A percentile compares a stretch with the other conserved stretches of the same genome.
phyloP scores from a whole-genome alignment of 345 rosid species.

The Camelina hispida region DNA sequence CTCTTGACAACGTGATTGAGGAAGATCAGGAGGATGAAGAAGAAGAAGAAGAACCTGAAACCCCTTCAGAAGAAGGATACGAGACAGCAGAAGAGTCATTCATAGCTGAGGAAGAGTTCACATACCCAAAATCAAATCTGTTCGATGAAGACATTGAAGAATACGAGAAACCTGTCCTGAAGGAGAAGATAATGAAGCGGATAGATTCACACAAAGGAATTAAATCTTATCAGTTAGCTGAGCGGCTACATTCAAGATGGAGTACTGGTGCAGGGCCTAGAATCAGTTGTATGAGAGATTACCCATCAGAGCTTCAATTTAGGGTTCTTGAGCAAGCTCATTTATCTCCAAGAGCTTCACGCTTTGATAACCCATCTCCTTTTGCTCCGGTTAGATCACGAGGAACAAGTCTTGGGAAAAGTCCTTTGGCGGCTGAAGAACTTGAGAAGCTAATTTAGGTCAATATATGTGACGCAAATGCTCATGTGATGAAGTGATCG shows the following conservation, averaged over 20 bases:
- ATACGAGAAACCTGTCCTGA: slow-evolving; percentile 57
- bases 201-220: slow-evolving; percentile 80
- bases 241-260: slow-evolving; percentile 79
- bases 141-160: slow-evolving; percentile 64
- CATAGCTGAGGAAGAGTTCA: slow-evolving; percentile 73
- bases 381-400: slow-evolving; percentile 38
- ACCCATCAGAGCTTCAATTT: slow-evolving; percentile 80
- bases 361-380: slow-evolving; percentile 36
- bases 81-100: slow-evolving; percentile 76
- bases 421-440: slow-evolving; percentile 45
- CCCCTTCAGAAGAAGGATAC: slow-evolving; percentile 64
- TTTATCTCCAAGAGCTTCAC: slow-evolving; percentile 69
- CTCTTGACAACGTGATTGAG: slow-evolving; percentile 41
- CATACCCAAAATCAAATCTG: slow-evolving; percentile 60
- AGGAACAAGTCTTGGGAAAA: slow-evolving; percentile 45
- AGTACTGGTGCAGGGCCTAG: slow-evolving; percentile 94
- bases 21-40: slow-evolving; percentile 38
- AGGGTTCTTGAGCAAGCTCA: slow-evolving; percentile 70
- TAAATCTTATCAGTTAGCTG: slow-evolving; percentile 78
- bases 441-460: slow-evolving; percentile 39
- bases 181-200: slow-evolving; percentile 74
- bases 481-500: slow-evolving; percentile 20
- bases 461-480: slow-evolving; percentile 1
- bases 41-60: slow-evolving; percentile 46
- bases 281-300: slow-evolving; percentile 95